Evolutionary conservation across 2,329 filamentous ascomycete genomes (phyloP).

Genomic region (Lachnellula occidentalis): DNA sequence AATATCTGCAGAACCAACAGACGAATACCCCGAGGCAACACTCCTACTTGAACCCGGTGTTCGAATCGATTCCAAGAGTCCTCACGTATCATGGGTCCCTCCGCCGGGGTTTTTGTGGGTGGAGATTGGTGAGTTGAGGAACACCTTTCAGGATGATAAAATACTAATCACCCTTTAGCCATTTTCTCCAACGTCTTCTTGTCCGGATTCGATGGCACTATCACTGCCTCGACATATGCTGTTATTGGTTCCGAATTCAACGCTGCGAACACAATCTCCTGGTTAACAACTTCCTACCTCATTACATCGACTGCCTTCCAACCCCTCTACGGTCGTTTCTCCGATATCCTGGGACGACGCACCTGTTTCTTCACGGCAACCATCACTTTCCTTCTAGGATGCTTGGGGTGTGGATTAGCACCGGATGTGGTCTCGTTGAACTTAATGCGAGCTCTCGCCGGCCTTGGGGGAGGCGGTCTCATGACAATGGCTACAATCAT

Average conservation of each 20-base stretch:
- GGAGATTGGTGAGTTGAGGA: slow-evolving; percentile 38
- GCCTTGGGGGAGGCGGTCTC: slow-evolving; percentile 62
- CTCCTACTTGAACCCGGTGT: not conserved
- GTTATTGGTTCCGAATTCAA: slow-evolving; percentile 71
- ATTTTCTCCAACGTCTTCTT: slow-evolving; percentile 63
- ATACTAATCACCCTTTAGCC: slow-evolving; percentile 31
- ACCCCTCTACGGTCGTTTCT: slow-evolving; percentile 65
- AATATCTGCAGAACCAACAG: too few relatives aligned
- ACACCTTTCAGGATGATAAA: not conserved
- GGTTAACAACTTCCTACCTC: slow-evolving; percentile 69
- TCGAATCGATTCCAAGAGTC: not conserved
- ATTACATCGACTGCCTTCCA: slow-evolving; percentile 68
- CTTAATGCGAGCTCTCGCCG: slow-evolving; percentile 60
- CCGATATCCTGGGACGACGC: slow-evolving; percentile 62
- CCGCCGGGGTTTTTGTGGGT: slow-evolving; percentile 47
- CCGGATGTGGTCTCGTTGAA: slow-evolving; percentile 54
- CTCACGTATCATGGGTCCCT: not conserved
- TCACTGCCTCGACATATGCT: slow-evolving; percentile 69
- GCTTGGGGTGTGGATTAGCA: slow-evolving; percentile 59
- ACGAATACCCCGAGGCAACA: not conserved
- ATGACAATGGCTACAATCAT: slow-evolving; percentile 62
- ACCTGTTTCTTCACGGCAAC: slow-evolving; percentile 60
- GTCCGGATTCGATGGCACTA: slow-evolving; percentile 64
- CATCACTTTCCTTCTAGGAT: slow-evolving; percentile 55
- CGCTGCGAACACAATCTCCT: slow-evolving; percentile 66